These are phyloP conservation scores for Nannochloropsis salina DNA, from an alignment of 108 stramenopile species.

Conservation along the genomic window DNA sequence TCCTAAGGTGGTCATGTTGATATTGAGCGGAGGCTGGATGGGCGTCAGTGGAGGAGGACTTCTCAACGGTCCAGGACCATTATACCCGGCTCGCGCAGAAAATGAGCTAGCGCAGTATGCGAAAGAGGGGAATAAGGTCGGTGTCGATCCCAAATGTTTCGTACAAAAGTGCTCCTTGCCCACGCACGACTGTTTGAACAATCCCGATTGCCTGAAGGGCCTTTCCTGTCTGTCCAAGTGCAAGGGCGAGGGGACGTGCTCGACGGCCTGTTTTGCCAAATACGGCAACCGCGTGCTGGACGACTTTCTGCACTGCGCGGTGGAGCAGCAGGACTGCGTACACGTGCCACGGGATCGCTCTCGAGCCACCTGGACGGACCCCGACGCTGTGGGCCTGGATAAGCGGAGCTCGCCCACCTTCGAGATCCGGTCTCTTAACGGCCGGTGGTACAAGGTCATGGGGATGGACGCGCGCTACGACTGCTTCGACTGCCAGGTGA, in stretches of 20 bases:
- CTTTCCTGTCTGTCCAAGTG: constrained; percentile 86
- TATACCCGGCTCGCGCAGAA: constrained; percentile 21
- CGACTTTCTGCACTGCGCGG: constrained; percentile 83
- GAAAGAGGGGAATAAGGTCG: constrained; percentile 35
- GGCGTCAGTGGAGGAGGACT: neutral
- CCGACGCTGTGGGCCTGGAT: constrained; percentile 70
- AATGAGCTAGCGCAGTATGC: constrained; percentile 32
- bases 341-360: constrained; percentile 87
- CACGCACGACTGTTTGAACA: constrained; percentile 74
- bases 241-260: constrained; percentile 72
- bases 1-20: neutral
- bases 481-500: constrained; percentile 92
- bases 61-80: neutral
- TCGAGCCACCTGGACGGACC: constrained; percentile 65
- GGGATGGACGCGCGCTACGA: constrained; percentile 95
- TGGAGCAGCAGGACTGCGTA: constrained; percentile 93
- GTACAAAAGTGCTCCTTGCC: constrained; percentile 68
- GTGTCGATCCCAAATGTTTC: constrained; percentile 73
- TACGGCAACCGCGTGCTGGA: constrained; percentile 85
- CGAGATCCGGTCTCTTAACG: constrained; percentile 70
- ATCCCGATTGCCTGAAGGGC: constrained; percentile 83
- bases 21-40: neutral
- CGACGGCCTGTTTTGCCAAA: constrained; percentile 91
- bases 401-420: constrained; percentile 71
- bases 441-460: constrained; percentile 86